Percentiles rank a stretch among this genome's conserved stretches.
Evolutionary conservation across 768 basidiomycete genomes (phyloP).

Genomic region (Lentinus tigrinus): DNA sequence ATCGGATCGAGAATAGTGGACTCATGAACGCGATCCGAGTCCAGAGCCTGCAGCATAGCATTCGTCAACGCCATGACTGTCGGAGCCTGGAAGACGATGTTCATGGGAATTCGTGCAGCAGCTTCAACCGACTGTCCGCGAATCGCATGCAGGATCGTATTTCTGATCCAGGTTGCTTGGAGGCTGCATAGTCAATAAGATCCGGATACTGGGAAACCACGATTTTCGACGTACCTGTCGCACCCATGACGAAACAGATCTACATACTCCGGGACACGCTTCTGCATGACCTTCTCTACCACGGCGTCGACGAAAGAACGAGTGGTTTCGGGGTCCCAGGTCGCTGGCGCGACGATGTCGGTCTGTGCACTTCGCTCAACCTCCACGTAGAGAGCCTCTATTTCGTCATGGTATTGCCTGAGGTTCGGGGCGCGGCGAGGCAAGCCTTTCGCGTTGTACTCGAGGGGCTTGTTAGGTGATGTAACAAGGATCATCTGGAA

Average conservation of each 20-base stretch:
- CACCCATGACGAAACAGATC: constrained; percentile 24
- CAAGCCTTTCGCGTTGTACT: constrained; percentile 22
- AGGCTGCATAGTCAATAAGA: too few species aligned
- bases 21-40: not conserved
- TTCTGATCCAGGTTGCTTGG: constrained; percentile 34
- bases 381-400: constrained; percentile 15
- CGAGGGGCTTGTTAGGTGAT: constrained; percentile 11
- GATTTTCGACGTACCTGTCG: constrained; percentile 18
- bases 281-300: constrained; percentile 16
- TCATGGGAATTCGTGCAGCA: constrained; percentile 22
- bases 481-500: constrained; percentile 14
- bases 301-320: constrained; percentile 14
- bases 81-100: constrained; percentile 38
- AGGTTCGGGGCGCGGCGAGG: constrained; percentile 27
- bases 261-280: constrained; percentile 8
- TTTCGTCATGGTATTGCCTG: constrained; percentile 16
- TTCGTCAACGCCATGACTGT: constrained; percentile 31
- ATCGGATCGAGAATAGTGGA: not conserved
- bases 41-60: not conserved
- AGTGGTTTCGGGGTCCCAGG: constrained; percentile 11
- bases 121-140: constrained; percentile 30
- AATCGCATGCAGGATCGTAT: constrained; percentile 27
- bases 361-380: constrained; percentile 21
- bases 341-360: constrained; percentile 11
- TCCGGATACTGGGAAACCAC: too few species aligned